Evolutionary conservation across 2,329 filamentous ascomycete genomes (phyloP), one percentile per base, ranked within the genome.

Genomic region (Penicillium sumatraense): DNA sequence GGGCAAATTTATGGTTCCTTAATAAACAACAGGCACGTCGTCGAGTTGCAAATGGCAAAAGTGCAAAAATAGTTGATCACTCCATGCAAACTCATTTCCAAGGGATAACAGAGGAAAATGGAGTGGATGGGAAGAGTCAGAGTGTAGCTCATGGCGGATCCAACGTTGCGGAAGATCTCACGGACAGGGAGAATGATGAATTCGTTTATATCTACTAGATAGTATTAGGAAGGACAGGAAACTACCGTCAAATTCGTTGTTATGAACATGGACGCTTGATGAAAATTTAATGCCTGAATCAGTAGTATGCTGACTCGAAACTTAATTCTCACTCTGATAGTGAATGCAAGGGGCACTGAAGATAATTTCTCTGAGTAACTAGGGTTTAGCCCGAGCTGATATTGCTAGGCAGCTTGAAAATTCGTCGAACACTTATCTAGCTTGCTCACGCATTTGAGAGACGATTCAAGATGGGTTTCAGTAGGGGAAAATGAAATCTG

Each of bases 101-200:
- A 23, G 72, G 56, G 60, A 56, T 35, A 56, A 58, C 63, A 5
- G 62, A 69, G 13, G 51, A 46, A 3, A 35, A 35, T 21, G 18
- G 36, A 9, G 57, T 60, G 23, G 53, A 57, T 16, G 63, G 61
- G 3, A 58, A 53, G 14, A 58, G 50, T 6, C 58, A 63, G 13
- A 13, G 9, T 14, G 11, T 5, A 14, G 36, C 57, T 5, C 64
- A 66, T 31, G 57, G 82, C 18, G 82, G 83, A 5, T 76, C 81
- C 14, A 78, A 81, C 44, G 81, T 80, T 0, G 82, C 84, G 47
- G 68, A 82, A 59, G 87, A 89, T 71, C 61, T 88, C 60, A 88
- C 86, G 1, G 87, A 89, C 68, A 72, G 81, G 18, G 75, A 86
- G 73, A 89, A 89, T 62, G 85, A 89, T 54, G 86, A 89, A 64